A percentile compares a stretch with the other conserved stretches of the same genome.
These are phyloP conservation scores for Leishmania guyanensis DNA, from an alignment of 208 protist species.

Conservation along the genomic window DNA sequence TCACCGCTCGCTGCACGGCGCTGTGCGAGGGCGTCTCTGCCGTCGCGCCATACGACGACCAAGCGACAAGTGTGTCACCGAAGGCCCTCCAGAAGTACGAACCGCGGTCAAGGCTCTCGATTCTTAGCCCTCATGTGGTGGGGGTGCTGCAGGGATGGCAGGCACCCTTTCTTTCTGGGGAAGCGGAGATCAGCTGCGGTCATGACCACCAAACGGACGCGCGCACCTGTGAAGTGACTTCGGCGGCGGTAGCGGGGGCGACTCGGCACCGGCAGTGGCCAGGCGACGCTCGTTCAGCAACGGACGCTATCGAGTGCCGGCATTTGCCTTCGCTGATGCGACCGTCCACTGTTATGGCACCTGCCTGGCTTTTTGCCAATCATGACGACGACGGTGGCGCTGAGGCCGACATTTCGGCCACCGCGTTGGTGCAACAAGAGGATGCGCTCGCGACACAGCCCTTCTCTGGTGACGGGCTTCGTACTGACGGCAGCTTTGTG, in stretches of 20 bases:
- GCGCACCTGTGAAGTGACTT: not conserved
- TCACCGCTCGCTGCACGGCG: constrained; percentile 32
- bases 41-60: not conserved
- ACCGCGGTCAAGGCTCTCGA: not conserved
- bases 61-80: not conserved
- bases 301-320: not conserved
- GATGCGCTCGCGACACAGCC: constrained; percentile 7
- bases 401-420: not conserved
- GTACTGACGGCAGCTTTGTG: constrained; percentile 4
- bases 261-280: not conserved
- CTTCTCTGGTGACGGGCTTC: not conserved
- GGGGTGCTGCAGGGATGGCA: constrained; percentile 12
- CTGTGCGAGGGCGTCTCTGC: constrained; percentile 16
- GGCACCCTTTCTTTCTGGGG: not conserved
- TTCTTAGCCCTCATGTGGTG: constrained; percentile 12
- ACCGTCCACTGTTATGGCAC: constrained; percentile 15
- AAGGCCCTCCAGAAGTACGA: not conserved
- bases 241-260: not conserved
- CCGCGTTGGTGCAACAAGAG: not conserved
- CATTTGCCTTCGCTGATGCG: constrained; percentile 12
- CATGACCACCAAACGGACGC: too few relatives aligned
- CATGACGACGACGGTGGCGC: not conserved
- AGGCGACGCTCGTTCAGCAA: not conserved
- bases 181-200: not conserved
- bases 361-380: constrained; percentile 2